phyloP scores from a whole-genome alignment of 139 green algal genomes.

The Chara braunii region DNA sequence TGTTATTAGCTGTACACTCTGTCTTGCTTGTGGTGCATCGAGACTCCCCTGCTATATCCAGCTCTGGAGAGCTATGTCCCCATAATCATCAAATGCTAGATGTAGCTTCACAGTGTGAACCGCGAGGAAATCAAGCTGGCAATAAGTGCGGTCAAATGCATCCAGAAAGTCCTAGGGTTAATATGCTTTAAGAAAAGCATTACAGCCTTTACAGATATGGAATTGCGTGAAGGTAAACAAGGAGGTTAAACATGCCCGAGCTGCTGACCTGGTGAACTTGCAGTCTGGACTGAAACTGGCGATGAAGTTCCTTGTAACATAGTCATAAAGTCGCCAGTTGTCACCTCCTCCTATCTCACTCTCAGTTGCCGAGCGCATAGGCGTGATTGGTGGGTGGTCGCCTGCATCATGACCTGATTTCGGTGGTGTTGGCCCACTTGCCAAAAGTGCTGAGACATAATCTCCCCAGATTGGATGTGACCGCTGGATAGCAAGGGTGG shows the following conservation, averaged over 20 bases:
- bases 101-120: no score
- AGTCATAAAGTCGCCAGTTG: conserved; percentile 82
- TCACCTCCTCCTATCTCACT: conserved; percentile 66
- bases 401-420: conserved; percentile 59
- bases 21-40: no score
- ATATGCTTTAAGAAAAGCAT: neutral
- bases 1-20: no score
- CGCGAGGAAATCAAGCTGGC: no score
- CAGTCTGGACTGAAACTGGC: conserved; percentile 55
- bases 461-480: conserved; percentile 67
- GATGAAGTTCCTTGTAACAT: conserved; percentile 72
- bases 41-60: no score
- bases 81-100: no score
- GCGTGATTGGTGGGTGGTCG: conserved; percentile 88
- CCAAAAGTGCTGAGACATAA: conserved; percentile 59
- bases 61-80: no score
- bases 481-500: conserved; percentile 50
- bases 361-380: conserved; percentile 59
- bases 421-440: neutral
- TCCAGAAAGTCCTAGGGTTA: neutral
- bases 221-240: neutral
- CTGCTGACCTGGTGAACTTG: conserved; percentile 36
- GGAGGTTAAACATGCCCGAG: neutral
- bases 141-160: no score
- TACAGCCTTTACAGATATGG: neutral